Percentiles rank a stretch among this genome's conserved stretches.
Evolutionary conservation across 2,329 filamentous ascomycete genomes (phyloP).

Genomic region (Alternaria angustiovoidea): DNA sequence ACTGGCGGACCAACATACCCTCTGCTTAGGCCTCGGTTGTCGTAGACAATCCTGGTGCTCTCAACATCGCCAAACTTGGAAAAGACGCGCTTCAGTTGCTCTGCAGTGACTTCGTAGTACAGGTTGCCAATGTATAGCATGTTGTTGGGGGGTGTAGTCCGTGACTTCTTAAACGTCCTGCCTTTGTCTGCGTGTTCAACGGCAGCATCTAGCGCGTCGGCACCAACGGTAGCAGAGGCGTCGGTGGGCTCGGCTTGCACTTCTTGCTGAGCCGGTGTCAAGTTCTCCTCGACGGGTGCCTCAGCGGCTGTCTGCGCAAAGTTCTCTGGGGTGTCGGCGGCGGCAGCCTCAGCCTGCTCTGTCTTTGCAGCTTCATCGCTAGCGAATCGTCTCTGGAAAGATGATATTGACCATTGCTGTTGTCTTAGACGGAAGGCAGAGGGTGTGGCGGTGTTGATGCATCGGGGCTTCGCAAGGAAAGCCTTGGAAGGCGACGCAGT

Average conservation of each 20-base stretch:
- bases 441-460: slow-evolving; percentile 46
- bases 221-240: slow-evolving; percentile 37
- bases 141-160: slow-evolving; percentile 28
- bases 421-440: slow-evolving; percentile 43
- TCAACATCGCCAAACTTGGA: slow-evolving; percentile 64
- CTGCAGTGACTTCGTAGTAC: slow-evolving; percentile 71
- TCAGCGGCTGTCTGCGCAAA: slow-evolving; percentile 49
- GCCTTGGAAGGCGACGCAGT: slow-evolving; percentile 57
- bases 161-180: neutral
- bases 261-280: slow-evolving; percentile 37
- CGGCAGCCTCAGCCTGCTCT: slow-evolving; percentile 45
- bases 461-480: slow-evolving; percentile 53
- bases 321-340: slow-evolving; percentile 35
- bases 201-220: slow-evolving; percentile 34
- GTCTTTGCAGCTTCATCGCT: slow-evolving; percentile 57
- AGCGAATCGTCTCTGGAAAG: slow-evolving; percentile 58
- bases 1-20: slow-evolving; percentile 59
- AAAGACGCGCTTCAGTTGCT: slow-evolving; percentile 68
- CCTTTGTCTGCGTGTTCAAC: neutral
- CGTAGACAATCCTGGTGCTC: slow-evolving; percentile 64
- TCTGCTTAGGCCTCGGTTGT: slow-evolving; percentile 71
- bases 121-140: slow-evolving; percentile 74
- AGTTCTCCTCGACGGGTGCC: slow-evolving; percentile 45
- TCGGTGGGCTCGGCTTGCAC: slow-evolving; percentile 36
- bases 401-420: slow-evolving; percentile 50